These are phyloP conservation scores for Orbilia ellipsospora DNA, from an alignment of 2,329 filamentous ascomycete genomes.

Conservation along the genomic window DNA sequence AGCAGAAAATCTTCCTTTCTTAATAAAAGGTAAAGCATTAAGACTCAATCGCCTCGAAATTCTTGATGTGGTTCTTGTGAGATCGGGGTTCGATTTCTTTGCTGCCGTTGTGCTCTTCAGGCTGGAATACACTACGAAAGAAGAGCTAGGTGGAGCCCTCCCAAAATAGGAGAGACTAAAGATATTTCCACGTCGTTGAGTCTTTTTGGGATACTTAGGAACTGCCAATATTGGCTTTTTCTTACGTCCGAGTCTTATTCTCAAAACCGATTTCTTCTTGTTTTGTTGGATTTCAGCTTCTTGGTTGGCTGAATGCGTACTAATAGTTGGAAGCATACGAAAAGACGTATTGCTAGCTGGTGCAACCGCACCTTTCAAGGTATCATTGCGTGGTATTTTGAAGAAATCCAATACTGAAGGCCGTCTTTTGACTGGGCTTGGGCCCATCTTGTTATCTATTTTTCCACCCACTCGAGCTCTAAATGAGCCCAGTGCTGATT, in stretches of 20 bases:
- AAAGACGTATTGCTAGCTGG: constrained; percentile 28
- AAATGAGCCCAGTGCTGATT: constrained; percentile 27
- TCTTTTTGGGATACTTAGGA: constrained; percentile 33
- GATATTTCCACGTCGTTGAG: constrained; percentile 29
- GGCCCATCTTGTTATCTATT: background rate
- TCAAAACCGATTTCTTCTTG: constrained; percentile 26
- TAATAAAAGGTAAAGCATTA: constrained; percentile 26
- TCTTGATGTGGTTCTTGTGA: constrained; percentile 9
- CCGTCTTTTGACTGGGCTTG: constrained; percentile 14
- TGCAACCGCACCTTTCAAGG: background rate
- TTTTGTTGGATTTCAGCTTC: background rate
- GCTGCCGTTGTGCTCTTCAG: background rate
- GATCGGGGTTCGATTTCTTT: constrained; percentile 2
- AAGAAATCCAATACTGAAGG: constrained; percentile 37
- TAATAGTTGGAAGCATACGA: constrained; percentile 29
- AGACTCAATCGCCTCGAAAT: constrained; percentile 14
- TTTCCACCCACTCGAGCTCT: background rate
- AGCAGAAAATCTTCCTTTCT: constrained; percentile 17
- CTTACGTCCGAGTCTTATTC: constrained; percentile 37
- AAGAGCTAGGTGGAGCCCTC: constrained; percentile 11
- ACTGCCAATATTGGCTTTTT: constrained; percentile 50
- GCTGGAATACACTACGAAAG: constrained; percentile 23
- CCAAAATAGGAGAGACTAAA: constrained; percentile 33
- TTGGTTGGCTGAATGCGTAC: background rate
- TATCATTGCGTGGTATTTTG: constrained; percentile 18